phyloP scores from a whole-genome alignment of 2,329 filamentous ascomycete genomes.

The Aspergillus alliaceus region DNA sequence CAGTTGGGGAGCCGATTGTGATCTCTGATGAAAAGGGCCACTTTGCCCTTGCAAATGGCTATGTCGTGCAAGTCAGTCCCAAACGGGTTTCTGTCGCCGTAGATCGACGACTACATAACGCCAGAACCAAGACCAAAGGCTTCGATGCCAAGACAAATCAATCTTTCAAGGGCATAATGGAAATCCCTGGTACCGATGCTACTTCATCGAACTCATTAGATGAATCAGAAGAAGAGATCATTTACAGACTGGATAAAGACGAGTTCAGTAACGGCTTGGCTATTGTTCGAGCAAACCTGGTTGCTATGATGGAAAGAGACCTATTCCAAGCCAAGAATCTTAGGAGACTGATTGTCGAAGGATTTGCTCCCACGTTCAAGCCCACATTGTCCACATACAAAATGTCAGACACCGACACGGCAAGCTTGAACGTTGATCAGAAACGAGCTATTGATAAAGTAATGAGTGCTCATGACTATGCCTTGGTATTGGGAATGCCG shows the following conservation, averaged over 20 bases:
- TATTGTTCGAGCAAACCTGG: conserved; percentile 86
- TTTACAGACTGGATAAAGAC: conserved; percentile 91
- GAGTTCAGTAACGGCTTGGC: conserved; percentile 99
- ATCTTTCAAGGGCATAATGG: conserved; percentile 88
- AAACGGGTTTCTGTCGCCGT: conserved; percentile 82
- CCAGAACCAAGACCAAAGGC: conserved; percentile 69
- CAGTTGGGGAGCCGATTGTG: conserved; percentile 87
- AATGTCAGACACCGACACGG: conserved; percentile 55
- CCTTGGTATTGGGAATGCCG: conserved; percentile 96
- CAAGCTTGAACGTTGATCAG: conserved; percentile 83
- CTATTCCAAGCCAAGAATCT: conserved; percentile 70
- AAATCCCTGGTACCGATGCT: conserved; percentile 62
- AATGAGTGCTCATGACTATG: conserved; percentile 93
- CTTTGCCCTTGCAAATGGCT: conserved; percentile 91
- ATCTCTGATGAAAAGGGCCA: conserved; percentile 93
- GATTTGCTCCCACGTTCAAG: conserved; percentile 72
- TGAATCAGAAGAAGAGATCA: conserved; percentile 52
- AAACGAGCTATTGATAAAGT: conserved; percentile 85
- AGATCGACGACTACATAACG: conserved; percentile 84
- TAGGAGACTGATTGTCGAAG: conserved; percentile 77
- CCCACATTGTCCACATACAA: conserved; percentile 62
- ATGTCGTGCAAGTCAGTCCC: conserved; percentile 74
- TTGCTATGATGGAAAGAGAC: conserved; percentile 84
- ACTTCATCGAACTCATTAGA: conserved; percentile 22
- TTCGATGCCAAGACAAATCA: conserved; percentile 81